These are phyloP conservation scores for Didymella glomerata DNA, from an alignment of 2,329 filamentous ascomycete genomes.

Conservation along the genomic window DNA sequence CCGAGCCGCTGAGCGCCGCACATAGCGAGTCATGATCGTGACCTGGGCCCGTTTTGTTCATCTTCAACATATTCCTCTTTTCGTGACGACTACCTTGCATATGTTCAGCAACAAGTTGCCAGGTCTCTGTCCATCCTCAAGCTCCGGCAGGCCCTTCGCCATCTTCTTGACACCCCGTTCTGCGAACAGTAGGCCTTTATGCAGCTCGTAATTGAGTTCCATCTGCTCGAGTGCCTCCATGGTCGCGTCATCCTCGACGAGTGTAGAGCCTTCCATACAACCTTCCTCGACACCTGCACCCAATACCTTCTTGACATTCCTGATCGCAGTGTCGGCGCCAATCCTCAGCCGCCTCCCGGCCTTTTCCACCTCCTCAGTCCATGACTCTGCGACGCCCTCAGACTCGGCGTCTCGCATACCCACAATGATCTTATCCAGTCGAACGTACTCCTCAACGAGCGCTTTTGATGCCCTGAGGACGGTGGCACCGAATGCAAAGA, in stretches of 20 bases:
- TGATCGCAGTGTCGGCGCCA: slow-evolving; percentile 40
- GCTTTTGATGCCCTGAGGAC: slow-evolving; percentile 30
- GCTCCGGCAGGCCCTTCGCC: slow-evolving; percentile 36
- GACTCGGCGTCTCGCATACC: slow-evolving; percentile 28
- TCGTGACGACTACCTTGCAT: neutral
- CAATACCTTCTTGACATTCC: slow-evolving; percentile 42
- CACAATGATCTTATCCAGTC: slow-evolving; percentile 33
- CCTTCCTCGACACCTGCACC: slow-evolving; percentile 22
- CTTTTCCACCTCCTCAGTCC: slow-evolving; percentile 38
- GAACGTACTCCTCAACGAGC: slow-evolving; percentile 36
- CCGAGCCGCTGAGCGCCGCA: slow-evolving; percentile 4
- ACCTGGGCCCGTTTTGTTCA: no score
- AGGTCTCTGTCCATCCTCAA: neutral
- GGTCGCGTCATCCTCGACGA: slow-evolving; percentile 11
- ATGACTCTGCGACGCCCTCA: slow-evolving; percentile 28
- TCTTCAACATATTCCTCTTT: neutral
- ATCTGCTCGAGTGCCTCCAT: slow-evolving; percentile 16
- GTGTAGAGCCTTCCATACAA: neutral
- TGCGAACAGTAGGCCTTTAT: slow-evolving; percentile 36
- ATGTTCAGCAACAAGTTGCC: neutral
- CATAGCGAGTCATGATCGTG: slow-evolving; percentile 10
- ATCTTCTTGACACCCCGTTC: slow-evolving; percentile 48
- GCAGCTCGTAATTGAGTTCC: slow-evolving; percentile 34
- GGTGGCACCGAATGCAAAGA: slow-evolving; percentile 23
- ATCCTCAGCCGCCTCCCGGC: slow-evolving; percentile 34